These are phyloP conservation scores for Saccharomycopsis vini DNA, from an alignment of 805 yeast genomes.

Conservation along the genomic window DNA sequence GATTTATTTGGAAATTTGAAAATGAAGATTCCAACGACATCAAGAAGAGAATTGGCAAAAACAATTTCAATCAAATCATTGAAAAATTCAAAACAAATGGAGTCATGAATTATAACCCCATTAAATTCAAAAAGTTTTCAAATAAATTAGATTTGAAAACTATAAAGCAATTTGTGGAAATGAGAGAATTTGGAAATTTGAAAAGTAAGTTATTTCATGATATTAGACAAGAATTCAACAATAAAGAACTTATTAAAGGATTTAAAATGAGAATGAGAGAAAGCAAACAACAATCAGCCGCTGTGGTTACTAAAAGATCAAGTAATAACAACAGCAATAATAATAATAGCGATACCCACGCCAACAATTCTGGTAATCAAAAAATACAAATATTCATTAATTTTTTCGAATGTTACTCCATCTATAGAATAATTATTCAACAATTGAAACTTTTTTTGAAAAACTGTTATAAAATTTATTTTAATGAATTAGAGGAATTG, in stretches of 20 bases:
- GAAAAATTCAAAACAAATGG: background rate
- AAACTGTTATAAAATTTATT: background rate
- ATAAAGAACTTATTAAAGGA: slow-evolving; percentile 10
- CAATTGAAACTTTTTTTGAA: background rate
- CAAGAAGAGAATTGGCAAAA: background rate
- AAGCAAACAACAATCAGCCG: slow-evolving; percentile 17
- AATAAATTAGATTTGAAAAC: background rate
- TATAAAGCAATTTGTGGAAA: background rate
- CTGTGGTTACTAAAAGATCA: no score
- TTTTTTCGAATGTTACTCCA: background rate
- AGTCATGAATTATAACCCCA: background rate
- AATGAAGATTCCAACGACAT: no score
- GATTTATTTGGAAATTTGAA: no score
- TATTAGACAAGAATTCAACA: slow-evolving; percentile 3
- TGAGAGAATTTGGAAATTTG: background rate
- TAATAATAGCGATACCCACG: no score
- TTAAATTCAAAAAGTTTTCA: background rate
- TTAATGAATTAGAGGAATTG: background rate
- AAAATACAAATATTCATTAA: background rate
- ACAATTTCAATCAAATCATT: background rate
- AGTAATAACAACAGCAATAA: no score
- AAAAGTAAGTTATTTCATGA: slow-evolving; percentile 8
- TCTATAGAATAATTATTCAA: background rate
- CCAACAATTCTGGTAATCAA: no score
- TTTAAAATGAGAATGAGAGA: background rate